Percentiles rank a stretch among this genome's conserved stretches.
Conservation (phyloP, 2,329 filamentous ascomycete genomes). For the Nemania bipapillata region DNA sequence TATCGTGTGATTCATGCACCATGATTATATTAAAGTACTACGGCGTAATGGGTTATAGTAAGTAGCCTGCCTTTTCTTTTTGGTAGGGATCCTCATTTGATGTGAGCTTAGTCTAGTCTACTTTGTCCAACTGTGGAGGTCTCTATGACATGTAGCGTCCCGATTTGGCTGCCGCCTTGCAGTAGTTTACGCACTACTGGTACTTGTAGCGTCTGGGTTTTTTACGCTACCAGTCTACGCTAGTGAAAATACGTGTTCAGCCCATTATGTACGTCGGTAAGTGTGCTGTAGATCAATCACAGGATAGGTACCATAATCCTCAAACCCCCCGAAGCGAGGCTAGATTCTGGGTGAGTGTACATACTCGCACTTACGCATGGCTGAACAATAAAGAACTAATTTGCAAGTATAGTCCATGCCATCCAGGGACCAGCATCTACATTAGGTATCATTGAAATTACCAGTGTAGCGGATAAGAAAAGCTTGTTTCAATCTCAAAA, state of each 20-base stretch:
- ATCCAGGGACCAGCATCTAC: neutral
- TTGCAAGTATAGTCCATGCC: too few species aligned
- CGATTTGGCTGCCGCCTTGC: neutral
- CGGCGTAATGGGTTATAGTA: neutral
- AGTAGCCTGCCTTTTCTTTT: constrained; percentile 4
- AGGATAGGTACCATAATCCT: too few species aligned
- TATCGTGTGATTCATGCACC: constrained; percentile 14
- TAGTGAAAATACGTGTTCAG: neutral
- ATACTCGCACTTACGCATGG: too few species aligned
- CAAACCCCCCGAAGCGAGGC: too few species aligned
- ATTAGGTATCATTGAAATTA: constrained; percentile 1
- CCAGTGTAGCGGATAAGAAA: constrained; percentile 3
- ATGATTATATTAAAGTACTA: constrained; percentile 17
- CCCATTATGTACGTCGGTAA: neutral
- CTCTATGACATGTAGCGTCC: neutral
- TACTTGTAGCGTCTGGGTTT: neutral
- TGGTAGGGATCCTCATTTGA: constrained; percentile 14
- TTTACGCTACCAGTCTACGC: neutral
- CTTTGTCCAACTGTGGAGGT: neutral
- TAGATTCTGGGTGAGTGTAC: too few species aligned
- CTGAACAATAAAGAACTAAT: too few species aligned
- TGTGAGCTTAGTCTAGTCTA: neutral
- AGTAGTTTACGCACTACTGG: neutral
- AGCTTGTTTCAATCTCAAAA: constrained; percentile 22
- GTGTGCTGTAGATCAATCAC: neutral